Percentiles rank a stretch among this genome's conserved stretches.
Conservation (phyloP, 331 rosid genomes). For the Phaseolus coccineus region DNA sequence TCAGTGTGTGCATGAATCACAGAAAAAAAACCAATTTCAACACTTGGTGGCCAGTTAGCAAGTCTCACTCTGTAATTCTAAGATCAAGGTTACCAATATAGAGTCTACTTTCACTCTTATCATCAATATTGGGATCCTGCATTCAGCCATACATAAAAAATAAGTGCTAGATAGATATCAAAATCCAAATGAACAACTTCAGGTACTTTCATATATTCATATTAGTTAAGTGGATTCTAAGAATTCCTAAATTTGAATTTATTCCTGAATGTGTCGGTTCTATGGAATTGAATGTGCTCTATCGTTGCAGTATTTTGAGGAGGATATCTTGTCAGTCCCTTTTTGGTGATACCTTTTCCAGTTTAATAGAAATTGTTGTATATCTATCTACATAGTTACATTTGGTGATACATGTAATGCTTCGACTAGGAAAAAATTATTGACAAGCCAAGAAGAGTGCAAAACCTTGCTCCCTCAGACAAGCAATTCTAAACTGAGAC, state of each 20-base stretch:
- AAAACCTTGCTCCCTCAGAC: background rate
- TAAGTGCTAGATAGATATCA: conserved; percentile 28
- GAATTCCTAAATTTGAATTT: conserved; percentile 18
- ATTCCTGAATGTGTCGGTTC: background rate
- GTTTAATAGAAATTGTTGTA: background rate
- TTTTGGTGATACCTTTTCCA: background rate
- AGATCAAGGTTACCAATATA: conserved; percentile 89
- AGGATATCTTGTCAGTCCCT: background rate
- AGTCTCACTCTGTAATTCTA: conserved; percentile 84
- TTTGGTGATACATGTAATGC: background rate
- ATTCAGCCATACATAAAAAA: conserved; percentile 34
- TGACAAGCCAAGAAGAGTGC: conserved; percentile 1
- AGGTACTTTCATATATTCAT: conserved; percentile 16
- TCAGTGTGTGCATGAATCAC: conserved; percentile 28
- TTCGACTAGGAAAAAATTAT: conserved; percentile 29
- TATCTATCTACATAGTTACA: background rate
- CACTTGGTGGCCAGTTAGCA: background rate
- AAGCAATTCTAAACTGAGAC: background rate
- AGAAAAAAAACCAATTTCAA: conserved; percentile 2
- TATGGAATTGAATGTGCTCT: background rate
- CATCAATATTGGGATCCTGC: conserved; percentile 77
- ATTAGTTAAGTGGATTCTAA: background rate
- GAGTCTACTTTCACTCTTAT: conserved; percentile 75
- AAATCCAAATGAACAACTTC: background rate
- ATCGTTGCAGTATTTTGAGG: background rate